These are phyloP conservation scores for Pyricularia pennisetigena DNA, from an alignment of 2,329 filamentous ascomycete genomes.

Conservation along the genomic window DNA sequence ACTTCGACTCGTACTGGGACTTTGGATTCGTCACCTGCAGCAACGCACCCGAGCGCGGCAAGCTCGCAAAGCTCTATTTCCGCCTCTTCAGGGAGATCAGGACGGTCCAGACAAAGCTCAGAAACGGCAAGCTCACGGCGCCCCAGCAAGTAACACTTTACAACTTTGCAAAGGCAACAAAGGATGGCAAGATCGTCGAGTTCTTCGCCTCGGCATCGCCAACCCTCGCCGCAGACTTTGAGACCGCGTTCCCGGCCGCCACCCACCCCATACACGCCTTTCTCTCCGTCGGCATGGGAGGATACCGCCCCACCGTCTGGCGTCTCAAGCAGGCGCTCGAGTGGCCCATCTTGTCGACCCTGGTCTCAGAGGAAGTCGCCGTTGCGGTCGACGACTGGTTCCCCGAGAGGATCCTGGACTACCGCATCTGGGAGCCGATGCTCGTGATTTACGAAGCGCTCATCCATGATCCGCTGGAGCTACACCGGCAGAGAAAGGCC, in stretches of 20 bases:
- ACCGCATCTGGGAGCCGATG: not conserved
- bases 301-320: not conserved
- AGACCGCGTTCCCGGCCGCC: not conserved
- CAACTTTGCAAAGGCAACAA: not conserved
- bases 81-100: not conserved
- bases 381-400: not conserved
- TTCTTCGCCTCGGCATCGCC: not conserved
- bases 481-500: not conserved
- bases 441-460: not conserved
- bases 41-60: not conserved
- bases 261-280: not conserved
- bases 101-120: not conserved
- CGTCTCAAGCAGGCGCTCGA: not conserved
- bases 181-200: not conserved
- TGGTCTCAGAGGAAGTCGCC: not conserved
- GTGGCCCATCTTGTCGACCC: not conserved
- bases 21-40: not conserved
- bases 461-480: not conserved
- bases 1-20: not conserved
- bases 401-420: not conserved
- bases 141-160: not conserved
- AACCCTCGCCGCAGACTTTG: not conserved
- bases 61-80: not conserved
- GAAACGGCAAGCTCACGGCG: not conserved
- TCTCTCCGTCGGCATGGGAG: not conserved